These are phyloP conservation scores for Zea mays DNA, from an alignment of 176 grass and related monocot genomes.

Conservation along the genomic window Zm-B73-REFERENCE-NAM-5.0 NC_050104.1:149334501-149335000, in stretches of 20 bases:
- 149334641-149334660: too few species aligned
- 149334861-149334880: neutral
- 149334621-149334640: too few species aligned
- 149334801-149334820: conserved; percentile 24
- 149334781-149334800: conserved; percentile 17
- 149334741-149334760: neutral
- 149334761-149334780: neutral
- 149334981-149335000: neutral
- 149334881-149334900: conserved; percentile 33
- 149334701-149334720: neutral
- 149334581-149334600: too few species aligned
- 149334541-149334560: too few species aligned
- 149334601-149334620: too few species aligned
- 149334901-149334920: conserved; percentile 1
- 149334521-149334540: too few species aligned
- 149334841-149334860: neutral
- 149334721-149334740: neutral
- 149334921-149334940: conserved; percentile 41
- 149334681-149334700: neutral
- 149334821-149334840: conserved; percentile 43
- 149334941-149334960: conserved; percentile 34
- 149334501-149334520: too few species aligned
- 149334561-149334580: too few species aligned
- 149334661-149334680: too few species aligned
- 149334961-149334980: conserved; percentile 14